These are phyloP conservation scores for Symbiodinium pilosum DNA, from an alignment of 73 alveolate species.

Conservation along the genomic window DNA sequence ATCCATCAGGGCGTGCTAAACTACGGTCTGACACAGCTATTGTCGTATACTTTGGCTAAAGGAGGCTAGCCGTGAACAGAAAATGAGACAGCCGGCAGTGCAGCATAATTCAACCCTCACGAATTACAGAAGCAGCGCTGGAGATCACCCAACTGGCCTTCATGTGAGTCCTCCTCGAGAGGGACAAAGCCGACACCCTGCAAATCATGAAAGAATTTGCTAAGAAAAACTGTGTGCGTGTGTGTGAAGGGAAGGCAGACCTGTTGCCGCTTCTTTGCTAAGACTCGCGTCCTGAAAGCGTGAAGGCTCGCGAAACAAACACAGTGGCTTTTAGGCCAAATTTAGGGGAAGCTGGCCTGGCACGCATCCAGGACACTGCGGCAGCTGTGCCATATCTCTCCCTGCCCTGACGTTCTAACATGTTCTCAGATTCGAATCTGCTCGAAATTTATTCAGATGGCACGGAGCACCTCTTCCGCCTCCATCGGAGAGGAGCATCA, in stretches of 20 bases:
- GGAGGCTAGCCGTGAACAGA: too few species aligned
- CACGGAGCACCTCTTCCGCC: neutral
- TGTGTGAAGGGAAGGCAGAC: neutral
- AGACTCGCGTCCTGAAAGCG: neutral
- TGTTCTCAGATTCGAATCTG: neutral
- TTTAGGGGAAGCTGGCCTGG: neutral
- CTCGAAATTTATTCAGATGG: neutral
- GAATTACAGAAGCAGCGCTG: too few species aligned
- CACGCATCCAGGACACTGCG: constrained; percentile 7
- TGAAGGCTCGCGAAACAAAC: too few species aligned
- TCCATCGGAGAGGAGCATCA: neutral
- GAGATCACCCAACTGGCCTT: neutral
- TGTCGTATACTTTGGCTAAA: too few species aligned
- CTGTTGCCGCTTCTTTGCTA: neutral
- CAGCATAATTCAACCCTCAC: too few species aligned
- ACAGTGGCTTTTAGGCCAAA: too few species aligned
- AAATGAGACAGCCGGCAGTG: too few species aligned
- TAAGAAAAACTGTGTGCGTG: neutral
- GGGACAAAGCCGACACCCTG: neutral
- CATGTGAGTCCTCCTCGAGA: neutral
- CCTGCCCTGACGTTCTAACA: neutral
- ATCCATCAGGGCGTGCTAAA: too few species aligned
- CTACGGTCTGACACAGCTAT: too few species aligned
- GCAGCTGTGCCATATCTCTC: constrained; percentile 4
- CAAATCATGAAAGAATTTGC: neutral